A percentile compares a stretch with the other conserved stretches of the same genome.
phyloP scores from a whole-genome alignment of 1,139 yeast species.

The Entelexis sorbosivorans region DNA sequence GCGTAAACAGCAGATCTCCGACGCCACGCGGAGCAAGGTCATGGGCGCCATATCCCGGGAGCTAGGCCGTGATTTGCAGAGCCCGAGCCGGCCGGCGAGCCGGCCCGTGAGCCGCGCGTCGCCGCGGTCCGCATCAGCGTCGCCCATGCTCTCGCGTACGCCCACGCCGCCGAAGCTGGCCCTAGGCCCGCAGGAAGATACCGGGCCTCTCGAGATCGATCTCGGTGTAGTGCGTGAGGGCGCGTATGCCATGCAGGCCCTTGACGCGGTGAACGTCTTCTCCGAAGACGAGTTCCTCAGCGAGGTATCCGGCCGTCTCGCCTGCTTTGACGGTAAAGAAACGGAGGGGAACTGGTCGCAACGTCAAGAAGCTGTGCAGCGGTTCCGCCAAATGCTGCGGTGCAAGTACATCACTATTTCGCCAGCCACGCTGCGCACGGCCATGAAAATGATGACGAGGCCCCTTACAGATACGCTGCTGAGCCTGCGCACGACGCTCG shows the following conservation, averaged over 20 bases:
- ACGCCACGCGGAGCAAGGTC: not conserved
- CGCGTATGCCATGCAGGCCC: slow-evolving; percentile 28
- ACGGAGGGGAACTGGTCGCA: slow-evolving; percentile 78
- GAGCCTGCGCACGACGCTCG: slow-evolving; percentile 75
- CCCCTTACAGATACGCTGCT: slow-evolving; percentile 55
- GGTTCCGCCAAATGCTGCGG: slow-evolving; percentile 48
- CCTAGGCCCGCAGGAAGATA: not conserved
- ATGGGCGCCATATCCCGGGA: not conserved
- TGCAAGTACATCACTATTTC: slow-evolving; percentile 31
- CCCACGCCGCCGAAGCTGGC: not conserved
- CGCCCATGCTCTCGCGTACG: not conserved
- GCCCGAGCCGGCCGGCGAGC: not conserved
- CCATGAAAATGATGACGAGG: slow-evolving; percentile 34
- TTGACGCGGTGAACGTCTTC: slow-evolving; percentile 26
- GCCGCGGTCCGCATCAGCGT: not conserved
- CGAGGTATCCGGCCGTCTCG: slow-evolving; percentile 33
- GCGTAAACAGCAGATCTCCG: slow-evolving; percentile 32
- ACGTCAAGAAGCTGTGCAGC: slow-evolving; percentile 54
- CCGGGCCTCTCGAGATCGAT: not conserved
- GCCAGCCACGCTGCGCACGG: slow-evolving; percentile 1
- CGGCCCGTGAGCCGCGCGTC: not conserved
- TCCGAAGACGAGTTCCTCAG: slow-evolving; percentile 32
- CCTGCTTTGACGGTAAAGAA: slow-evolving; percentile 62
- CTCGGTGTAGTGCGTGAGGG: slow-evolving; percentile 14
- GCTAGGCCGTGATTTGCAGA: not conserved